These are phyloP conservation scores for Somion occarium DNA, from an alignment of 1,284 basidiomycete species.

Conservation along the genomic window DNA sequence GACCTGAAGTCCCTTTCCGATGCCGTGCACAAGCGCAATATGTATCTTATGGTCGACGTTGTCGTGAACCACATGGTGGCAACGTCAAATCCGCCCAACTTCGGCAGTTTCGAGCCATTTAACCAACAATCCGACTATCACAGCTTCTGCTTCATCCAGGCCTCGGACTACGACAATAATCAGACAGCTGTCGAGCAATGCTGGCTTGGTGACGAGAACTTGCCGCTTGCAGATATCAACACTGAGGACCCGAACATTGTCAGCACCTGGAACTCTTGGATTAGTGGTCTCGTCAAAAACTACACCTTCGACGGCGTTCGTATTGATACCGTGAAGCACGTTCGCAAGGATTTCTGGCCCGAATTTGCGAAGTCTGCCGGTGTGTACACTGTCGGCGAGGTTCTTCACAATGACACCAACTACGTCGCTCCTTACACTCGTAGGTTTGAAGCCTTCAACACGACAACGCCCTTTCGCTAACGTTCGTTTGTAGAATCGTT, in stretches of 20 bases:
- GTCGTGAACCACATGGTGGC: constrained; percentile 75
- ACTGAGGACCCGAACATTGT: constrained; percentile 61
- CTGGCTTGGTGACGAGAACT: constrained; percentile 69
- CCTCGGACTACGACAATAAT: constrained; percentile 39
- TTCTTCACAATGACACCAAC: constrained; percentile 54
- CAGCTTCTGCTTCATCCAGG: constrained; percentile 61
- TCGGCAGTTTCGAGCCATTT: constrained; percentile 53
- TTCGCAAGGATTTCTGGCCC: constrained; percentile 65
- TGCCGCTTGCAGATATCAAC: constrained; percentile 70
- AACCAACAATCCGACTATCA: constrained; percentile 59
- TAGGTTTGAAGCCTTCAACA: constrained; percentile 7
- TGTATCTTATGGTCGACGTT: constrained; percentile 80
- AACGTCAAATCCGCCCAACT: constrained; percentile 49
- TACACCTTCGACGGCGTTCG: constrained; percentile 70
- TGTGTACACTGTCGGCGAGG: constrained; percentile 83
- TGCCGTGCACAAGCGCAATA: constrained; percentile 63
- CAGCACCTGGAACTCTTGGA: constrained; percentile 55
- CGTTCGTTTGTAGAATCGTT: constrained; percentile 45
- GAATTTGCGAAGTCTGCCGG: constrained; percentile 65
- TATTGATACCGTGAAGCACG: constrained; percentile 70
- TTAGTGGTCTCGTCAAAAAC: constrained; percentile 53
- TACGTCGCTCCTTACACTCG: constrained; percentile 31
- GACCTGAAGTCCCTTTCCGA: constrained; percentile 64
- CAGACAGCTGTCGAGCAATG: constrained; percentile 63
- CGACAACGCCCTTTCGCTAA: background rate